Evolutionary conservation across 441 rosid species (phyloP), one percentile per base, ranked within the genome.

Genomic region (Populus hybrid): DNA sequence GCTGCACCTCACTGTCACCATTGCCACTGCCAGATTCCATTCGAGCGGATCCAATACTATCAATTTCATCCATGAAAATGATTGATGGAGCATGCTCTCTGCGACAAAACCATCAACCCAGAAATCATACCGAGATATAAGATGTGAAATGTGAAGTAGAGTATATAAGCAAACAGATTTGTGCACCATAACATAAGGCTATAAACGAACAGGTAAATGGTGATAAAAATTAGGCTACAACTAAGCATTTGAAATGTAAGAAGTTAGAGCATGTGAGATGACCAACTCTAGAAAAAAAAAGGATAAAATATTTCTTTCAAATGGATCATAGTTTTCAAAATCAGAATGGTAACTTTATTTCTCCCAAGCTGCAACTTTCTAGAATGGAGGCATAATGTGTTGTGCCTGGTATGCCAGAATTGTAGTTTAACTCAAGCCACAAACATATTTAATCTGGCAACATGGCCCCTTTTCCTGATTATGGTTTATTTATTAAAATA

Each of bases 1-100:
- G 71, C 74, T 92, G 97, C 69, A 91, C 97, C 84, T 92, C 95
- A 77, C 92, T 90, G 78, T 91, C 97, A 68, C 95, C 93, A 72
- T 86, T 89, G 29, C 94, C 94, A 78, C 97, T 89, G 24, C 94
- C 97, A 84, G 94, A 95, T 82, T 92, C 97, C 93, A 91, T 90
- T 81, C 95, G 86, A 75, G 95, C 88, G 77, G 95, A 91, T 74
- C 97, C 95, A 26, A 93, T 91, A 76, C 95, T 89, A 74, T 93
- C 95, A 1, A 93, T 90, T 83, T 90, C 92, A 50, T 93, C 94
- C 92, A 92, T 90, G 82, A 91, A 91, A 69, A 92, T 91, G 78
- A 91, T 91, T 4, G 93, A 91, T 36, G 95, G 97, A 68, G 91
- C 90, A 71, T 89, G 94, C 77, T 90, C 92, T 89, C 93, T 93